Evolutionary conservation across 768 basidiomycete genomes (phyloP).

Genomic region (Lactifluus rugatus): DNA sequence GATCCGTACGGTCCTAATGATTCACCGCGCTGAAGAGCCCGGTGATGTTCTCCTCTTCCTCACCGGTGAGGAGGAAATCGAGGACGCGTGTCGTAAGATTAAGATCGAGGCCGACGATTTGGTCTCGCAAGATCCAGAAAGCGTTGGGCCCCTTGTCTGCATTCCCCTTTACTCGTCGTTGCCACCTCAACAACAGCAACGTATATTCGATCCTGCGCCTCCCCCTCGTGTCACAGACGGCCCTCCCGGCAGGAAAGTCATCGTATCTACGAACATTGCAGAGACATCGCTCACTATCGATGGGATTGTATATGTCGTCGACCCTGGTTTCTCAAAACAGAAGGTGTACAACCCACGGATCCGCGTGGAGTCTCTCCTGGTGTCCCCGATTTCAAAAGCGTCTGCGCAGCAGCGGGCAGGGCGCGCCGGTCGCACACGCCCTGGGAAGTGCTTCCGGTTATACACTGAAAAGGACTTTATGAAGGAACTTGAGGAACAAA

Average conservation of each 20-base stretch:
- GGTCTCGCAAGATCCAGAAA: conserved; percentile 52
- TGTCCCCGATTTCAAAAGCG: conserved; percentile 94
- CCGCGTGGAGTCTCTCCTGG: conserved; percentile 86
- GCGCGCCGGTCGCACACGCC: conserved; percentile 90
- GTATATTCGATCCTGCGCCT: conserved; percentile 90
- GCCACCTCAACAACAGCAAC: conserved; percentile 89
- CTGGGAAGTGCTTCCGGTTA: conserved; percentile 93
- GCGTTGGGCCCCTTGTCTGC: conserved; percentile 80
- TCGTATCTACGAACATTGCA: conserved; percentile 94
- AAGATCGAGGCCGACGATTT: conserved; percentile 85
- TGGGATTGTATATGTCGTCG: conserved; percentile 98
- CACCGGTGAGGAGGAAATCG: conserved; percentile 97
- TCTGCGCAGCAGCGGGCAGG: conserved; percentile 94
- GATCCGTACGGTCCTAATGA: conserved; percentile 93
- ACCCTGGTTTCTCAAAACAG: conserved; percentile 96
- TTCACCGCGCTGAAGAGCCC: conserved; percentile 88
- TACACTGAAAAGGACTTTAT: conserved; percentile 98
- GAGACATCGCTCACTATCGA: conserved; percentile 98
- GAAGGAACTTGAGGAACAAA: conserved; percentile 92
- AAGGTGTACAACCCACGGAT: conserved; percentile 98
- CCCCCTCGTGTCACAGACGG: conserved; percentile 47
- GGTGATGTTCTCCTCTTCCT: conserved; percentile 93
- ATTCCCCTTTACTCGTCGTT: conserved; percentile 93
- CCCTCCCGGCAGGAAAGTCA: conserved; percentile 85
- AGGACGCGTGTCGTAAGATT: conserved; percentile 91